Base-by-base conservation (phyloP, 2,329 filamentous ascomycete species). In the Metarhizium sp. region DNA sequence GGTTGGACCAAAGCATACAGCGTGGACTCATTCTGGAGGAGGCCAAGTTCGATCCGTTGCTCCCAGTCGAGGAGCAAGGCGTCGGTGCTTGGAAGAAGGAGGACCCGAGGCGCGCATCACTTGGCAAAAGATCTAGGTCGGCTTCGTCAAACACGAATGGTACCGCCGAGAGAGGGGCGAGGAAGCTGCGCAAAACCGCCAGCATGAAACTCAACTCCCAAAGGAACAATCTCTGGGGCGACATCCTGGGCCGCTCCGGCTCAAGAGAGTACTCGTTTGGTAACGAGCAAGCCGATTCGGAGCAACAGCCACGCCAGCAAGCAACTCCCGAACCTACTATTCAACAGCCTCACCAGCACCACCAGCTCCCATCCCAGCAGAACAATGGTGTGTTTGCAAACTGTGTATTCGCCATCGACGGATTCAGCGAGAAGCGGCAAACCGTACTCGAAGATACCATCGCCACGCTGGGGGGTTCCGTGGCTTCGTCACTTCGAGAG, bases 11-110 rank as follows among this genome's bases (percentile, higher is more conserved):
- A 65, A 92, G 88, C 64, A 71, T 94, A 57, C 81, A 87, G 60
- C 81, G 94, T 59, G 90, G 91, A 55, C 94, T 99, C 90, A 87
- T 92, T 20, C 75, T 99, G 20, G 89, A 96, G 55, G 94, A 97
- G 68, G 72, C 76, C n/a, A 83, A 82, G 57, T 99, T 95, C 69
- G 85, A 95, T 66, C 92, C 90, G 2, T 74, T 81, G 30, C 69
- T 92, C 18, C 84, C 89, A 0, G 60, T 66, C 6, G 82, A 87
- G 60, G 78, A 91, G 64, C 87, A 91, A 65, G 94, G 92, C 0
- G 74, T 78, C 36, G 90, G 86, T 13, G 90, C 92, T 6, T 94
- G 87, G 86, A 79, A 67, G 11, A 80, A 75, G 61, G 75, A 73
- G 50, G 73, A 77, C 51, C 62, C 75, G 51, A 68, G 73, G 59